A percentile compares a stretch with the other conserved stretches of the same genome.
phyloP scores from a whole-genome alignment of 2,329 filamentous ascomycete species.

The Ascochyta viciae-villosae region DNA sequence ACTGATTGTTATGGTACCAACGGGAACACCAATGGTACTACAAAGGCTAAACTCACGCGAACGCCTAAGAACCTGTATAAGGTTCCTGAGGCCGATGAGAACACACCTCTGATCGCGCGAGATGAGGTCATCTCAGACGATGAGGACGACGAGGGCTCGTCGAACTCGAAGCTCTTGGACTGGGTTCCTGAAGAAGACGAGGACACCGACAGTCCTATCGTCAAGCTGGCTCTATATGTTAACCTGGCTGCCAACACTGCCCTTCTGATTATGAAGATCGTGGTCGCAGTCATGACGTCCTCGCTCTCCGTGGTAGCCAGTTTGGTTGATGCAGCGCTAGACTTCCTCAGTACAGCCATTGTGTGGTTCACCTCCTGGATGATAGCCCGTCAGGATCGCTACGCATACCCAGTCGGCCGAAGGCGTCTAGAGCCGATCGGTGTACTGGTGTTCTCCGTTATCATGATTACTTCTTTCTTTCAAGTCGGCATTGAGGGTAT shows the following conservation, averaged over 20 bases:
- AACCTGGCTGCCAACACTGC: constrained; percentile 81
- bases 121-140: constrained; percentile 52
- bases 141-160: constrained; percentile 53
- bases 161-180: constrained; percentile 65
- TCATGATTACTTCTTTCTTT: constrained; percentile 85
- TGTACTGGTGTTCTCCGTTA: constrained; percentile 79
- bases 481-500: constrained; percentile 78
- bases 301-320: constrained; percentile 83
- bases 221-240: constrained; percentile 86
- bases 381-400: constrained; percentile 75
- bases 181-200: constrained; percentile 73
- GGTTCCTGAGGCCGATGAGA: constrained; percentile 65
- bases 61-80: constrained; percentile 89
- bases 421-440: constrained; percentile 79
- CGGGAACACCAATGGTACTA: constrained; percentile 18
- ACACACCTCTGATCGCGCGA: constrained; percentile 66
- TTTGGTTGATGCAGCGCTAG: constrained; percentile 79
- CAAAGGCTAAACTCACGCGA: constrained; percentile 44
- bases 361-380: constrained; percentile 80
- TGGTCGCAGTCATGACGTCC: constrained; percentile 77
- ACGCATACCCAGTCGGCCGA: constrained; percentile 79
- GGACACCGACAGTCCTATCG: constrained; percentile 75
- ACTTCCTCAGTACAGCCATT: constrained; percentile 82
- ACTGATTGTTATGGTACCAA: constrained; percentile 44
- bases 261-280: constrained; percentile 77